Evolutionary conservation across 805 yeast genomes (phyloP).

Genomic region (Blastobotrys muscicola): DNA sequence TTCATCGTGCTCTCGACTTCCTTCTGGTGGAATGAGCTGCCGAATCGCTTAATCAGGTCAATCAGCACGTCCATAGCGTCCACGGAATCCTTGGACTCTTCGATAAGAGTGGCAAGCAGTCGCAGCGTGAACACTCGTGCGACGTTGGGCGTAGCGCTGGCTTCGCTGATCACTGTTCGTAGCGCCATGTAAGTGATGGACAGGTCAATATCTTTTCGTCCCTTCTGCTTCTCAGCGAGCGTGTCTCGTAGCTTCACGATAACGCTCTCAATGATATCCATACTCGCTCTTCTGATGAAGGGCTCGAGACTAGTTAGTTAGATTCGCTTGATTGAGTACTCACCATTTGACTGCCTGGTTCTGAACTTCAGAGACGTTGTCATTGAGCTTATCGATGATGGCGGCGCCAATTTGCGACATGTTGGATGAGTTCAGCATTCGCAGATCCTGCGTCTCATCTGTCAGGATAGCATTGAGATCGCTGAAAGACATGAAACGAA

Average conservation of each 20-base stretch:
- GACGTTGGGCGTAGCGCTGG: conserved; percentile 16
- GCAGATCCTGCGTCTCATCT: conserved; percentile 17
- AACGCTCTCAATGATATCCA: conserved; percentile 5
- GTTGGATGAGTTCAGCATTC: conserved; percentile 23
- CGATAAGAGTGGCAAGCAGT: conserved; percentile 19
- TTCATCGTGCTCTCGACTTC: conserved; percentile 27
- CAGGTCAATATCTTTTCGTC: conserved; percentile 2
- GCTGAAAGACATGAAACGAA: conserved; percentile 76
- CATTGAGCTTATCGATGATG: conserved; percentile 40
- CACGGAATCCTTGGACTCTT: conserved; percentile 22
- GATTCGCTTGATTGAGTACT: conserved; percentile 3
- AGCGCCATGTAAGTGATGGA: conserved; percentile 28
- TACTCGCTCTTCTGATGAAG: conserved; percentile 5
- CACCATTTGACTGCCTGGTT: conserved; percentile 53
- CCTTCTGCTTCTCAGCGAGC: not conserved
- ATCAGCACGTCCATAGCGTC: conserved; percentile 54
- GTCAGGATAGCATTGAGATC: conserved; percentile 45
- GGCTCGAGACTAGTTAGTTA: conserved; percentile 13
- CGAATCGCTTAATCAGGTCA: conserved; percentile 45
- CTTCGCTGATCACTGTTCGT: conserved; percentile 23
- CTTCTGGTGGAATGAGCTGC: conserved; percentile 30
- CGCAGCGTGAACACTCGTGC: conserved; percentile 19
- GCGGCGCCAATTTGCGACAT: conserved; percentile 29
- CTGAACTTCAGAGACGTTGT: conserved; percentile 63
- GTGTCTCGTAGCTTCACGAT: not conserved